phyloP scores from a whole-genome alignment of 1,284 basidiomycete genomes.

The Meira nashicola region DNA sequence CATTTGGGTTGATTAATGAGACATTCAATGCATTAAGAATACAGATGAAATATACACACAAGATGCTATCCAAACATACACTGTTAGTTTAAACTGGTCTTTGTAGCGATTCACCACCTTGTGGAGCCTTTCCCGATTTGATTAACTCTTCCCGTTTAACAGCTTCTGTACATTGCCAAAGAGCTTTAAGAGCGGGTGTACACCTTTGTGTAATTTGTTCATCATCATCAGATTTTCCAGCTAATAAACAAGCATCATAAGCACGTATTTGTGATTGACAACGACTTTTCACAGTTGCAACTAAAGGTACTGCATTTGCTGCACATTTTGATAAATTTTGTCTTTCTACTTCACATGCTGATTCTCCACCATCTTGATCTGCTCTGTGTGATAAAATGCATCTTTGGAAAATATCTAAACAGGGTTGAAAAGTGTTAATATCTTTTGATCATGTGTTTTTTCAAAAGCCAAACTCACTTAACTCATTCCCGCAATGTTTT shows the following conservation, averaged over 20 bases:
- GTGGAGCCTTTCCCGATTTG: conserved; percentile 12
- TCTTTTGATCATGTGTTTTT: not conserved
- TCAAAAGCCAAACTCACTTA: conserved; percentile 10
- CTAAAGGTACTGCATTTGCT: conserved; percentile 37
- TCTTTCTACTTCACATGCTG: conserved; percentile 33
- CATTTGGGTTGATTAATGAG: too few species aligned
- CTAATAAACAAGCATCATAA: conserved; percentile 42
- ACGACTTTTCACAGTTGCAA: conserved; percentile 40
- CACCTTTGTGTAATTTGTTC: conserved; percentile 38
- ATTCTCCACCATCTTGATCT: conserved; percentile 28
- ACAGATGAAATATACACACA: not conserved
- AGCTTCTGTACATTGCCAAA: conserved; percentile 43
- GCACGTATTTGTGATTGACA: conserved; percentile 36
- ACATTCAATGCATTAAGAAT: not conserved
- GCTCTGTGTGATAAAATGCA: conserved; percentile 44
- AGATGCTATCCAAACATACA: not conserved
- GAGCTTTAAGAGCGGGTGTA: conserved; percentile 33
- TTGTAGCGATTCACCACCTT: not conserved
- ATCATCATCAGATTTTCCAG: conserved; percentile 25
- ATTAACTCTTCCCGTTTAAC: conserved; percentile 33
- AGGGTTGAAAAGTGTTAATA: not conserved
- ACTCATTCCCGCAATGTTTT: conserved; percentile 13
- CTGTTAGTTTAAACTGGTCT: not conserved
- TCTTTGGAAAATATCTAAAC: conserved; percentile 32
- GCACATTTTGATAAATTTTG: conserved; percentile 38